These are phyloP conservation scores for Ulota crispa DNA, from an alignment of 225 moss, liverwort and hornwort species.

Conservation along the genomic window DNA sequence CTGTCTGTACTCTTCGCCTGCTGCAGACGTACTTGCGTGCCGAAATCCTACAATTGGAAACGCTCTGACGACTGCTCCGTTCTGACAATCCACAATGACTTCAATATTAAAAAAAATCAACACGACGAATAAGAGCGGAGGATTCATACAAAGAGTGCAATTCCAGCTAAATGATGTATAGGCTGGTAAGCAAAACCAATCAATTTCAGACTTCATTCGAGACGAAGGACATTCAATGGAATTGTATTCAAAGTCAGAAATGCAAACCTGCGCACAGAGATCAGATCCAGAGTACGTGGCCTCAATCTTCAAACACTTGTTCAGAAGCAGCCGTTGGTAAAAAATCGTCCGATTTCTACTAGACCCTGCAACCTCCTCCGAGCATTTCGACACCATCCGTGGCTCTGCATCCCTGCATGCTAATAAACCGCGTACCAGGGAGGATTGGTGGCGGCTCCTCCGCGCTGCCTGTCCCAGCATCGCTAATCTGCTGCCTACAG, in stretches of 20 bases:
- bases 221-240: not conserved
- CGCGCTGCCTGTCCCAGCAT: constrained; percentile 42
- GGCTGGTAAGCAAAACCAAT: not conserved
- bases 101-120: not conserved
- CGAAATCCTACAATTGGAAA: constrained; percentile 11
- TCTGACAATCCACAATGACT: constrained; percentile 17
- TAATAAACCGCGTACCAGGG: constrained; percentile 15
- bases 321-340: constrained; percentile 29
- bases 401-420: not conserved
- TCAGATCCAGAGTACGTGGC: constrained; percentile 33
- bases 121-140: not conserved
- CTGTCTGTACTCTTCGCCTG: constrained; percentile 13
- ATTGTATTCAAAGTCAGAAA: not conserved
- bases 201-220: not conserved
- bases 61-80: constrained; percentile 8
- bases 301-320: constrained; percentile 45
- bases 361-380: not conserved
- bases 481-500: constrained; percentile 12
- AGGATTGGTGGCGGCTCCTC: constrained; percentile 34
- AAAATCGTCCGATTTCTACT: constrained; percentile 6
- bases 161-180: not conserved
- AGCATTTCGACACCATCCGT: not conserved
- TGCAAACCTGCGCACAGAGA: constrained; percentile 47
- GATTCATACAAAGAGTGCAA: no score
- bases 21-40: constrained; percentile 20